phyloP scores from a whole-genome alignment of 306 rosid genomes.

The Prunus kanzakura region DNA sequence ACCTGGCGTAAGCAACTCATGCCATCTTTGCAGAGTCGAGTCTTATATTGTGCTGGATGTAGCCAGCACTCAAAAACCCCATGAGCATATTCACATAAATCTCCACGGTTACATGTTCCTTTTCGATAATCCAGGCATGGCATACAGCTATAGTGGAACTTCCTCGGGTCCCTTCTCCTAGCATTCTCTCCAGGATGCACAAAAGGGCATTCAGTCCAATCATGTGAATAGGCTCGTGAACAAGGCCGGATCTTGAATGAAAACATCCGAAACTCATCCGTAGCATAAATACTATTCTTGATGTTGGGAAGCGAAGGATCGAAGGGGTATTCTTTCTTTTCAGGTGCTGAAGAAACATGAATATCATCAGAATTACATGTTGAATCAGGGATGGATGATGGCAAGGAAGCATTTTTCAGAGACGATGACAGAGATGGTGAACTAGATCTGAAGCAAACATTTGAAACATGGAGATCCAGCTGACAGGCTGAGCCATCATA shows the following conservation, averaged over 20 bases:
- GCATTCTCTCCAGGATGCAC: slow-evolving; percentile 19
- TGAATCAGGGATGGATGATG: not conserved
- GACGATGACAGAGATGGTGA: slow-evolving; percentile 44
- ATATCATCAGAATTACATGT: not conserved
- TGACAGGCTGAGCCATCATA: slow-evolving; percentile 35
- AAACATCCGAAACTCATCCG: slow-evolving; percentile 19
- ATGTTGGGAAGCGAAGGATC: slow-evolving; percentile 15
- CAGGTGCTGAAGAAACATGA: not conserved
- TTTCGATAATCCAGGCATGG: slow-evolving; percentile 11
- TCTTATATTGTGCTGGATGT: slow-evolving; percentile 21
- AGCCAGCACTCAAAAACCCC: slow-evolving; percentile 21
- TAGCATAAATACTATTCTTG: slow-evolving; percentile 11
- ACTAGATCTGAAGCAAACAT: slow-evolving; percentile 14
- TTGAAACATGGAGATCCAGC: not conserved
- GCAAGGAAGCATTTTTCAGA: slow-evolving; percentile 30
- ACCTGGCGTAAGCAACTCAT: slow-evolving; percentile 1
- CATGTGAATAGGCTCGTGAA: slow-evolving; percentile 13
- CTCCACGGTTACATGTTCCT: slow-evolving; percentile 17
- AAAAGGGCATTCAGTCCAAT: slow-evolving; percentile 19
- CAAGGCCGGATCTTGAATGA: slow-evolving; percentile 20
- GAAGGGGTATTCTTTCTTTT: slow-evolving; percentile 2
- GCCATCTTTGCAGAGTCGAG: slow-evolving; percentile 18
- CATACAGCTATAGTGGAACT: slow-evolving; percentile 14
- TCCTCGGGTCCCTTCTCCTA: slow-evolving; percentile 21
- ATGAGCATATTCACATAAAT: slow-evolving; percentile 19